Evolutionary conservation across 257 asterid species (phyloP).

Genomic region (Pogostemon cablin): DNA sequence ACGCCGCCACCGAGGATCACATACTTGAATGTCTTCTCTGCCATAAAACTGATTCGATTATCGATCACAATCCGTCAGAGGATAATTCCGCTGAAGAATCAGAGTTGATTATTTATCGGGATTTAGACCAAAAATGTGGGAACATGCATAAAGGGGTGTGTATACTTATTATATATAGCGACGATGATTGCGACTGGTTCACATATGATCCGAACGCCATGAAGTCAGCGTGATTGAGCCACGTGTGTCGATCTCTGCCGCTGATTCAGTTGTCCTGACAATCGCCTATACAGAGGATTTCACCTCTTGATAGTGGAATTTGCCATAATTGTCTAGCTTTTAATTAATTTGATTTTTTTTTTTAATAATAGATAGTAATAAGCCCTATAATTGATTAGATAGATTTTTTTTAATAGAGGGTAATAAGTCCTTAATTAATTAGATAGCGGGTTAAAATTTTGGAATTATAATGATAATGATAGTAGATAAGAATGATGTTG

Average conservation of each 20-base stretch:
- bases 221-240: constrained; percentile 28
- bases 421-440: no score
- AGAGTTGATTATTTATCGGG: constrained; percentile 10
- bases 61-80: constrained; percentile 1
- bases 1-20: constrained; percentile 96
- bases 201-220: background rate
- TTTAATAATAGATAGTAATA: no score
- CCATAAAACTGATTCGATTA: constrained; percentile 45
- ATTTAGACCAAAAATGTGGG: constrained; percentile 36
- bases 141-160: constrained; percentile 14
- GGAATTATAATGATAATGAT: no score
- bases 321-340: background rate
- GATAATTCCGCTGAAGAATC: constrained; percentile 5
- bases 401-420: no score
- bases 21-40: constrained; percentile 80
- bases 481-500: no score
- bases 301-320: no score
- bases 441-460: no score
- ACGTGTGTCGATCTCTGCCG: constrained; percentile 46
- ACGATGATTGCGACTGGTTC: constrained; percentile 32
- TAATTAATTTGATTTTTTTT: no score
- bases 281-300: background rate
- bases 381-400: no score
- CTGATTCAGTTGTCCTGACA: constrained; percentile 30
- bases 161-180: background rate